Percentiles rank a stretch among this genome's conserved stretches.
Evolutionary conservation across 2,329 filamentous ascomycete species (phyloP).

Genomic region (Pseudopyrenochaeta lycopersici): DNA sequence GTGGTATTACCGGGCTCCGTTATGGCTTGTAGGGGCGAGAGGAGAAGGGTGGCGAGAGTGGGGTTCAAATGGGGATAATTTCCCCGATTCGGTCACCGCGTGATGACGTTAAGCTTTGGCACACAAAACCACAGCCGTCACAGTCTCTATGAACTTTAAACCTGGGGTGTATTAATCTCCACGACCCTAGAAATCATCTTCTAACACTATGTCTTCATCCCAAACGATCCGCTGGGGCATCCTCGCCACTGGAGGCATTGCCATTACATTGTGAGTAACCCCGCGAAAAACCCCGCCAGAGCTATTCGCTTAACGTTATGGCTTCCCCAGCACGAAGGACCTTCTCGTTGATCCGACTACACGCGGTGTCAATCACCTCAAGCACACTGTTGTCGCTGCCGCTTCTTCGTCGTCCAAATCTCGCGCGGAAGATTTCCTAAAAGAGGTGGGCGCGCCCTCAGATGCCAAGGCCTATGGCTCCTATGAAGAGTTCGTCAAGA

Average conservation of each 20-base stretch:
- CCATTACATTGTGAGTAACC: slow-evolving; percentile 53
- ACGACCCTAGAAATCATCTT: not conserved
- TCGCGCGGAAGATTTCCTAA: slow-evolving; percentile 76
- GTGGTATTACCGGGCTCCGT: no score
- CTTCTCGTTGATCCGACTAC: slow-evolving; percentile 76
- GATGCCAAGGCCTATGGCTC: slow-evolving; percentile 78
- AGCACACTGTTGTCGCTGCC: slow-evolving; percentile 80
- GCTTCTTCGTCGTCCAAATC: slow-evolving; percentile 78
- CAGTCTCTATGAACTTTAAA: not conserved
- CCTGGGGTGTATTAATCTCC: not conserved
- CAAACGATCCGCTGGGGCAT: slow-evolving; percentile 56
- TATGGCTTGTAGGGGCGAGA: no score
- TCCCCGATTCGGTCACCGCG: slow-evolving; percentile 6
- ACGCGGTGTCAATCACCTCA: slow-evolving; percentile 75
- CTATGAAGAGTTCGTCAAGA: slow-evolving; percentile 81
- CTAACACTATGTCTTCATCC: slow-evolving; percentile 40
- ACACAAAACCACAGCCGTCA: not conserved
- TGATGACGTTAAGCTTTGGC: slow-evolving; percentile 24
- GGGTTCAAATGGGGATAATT: slow-evolving; percentile 17
- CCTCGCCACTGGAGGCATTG: slow-evolving; percentile 60
- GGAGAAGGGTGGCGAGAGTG: slow-evolving; percentile 21
- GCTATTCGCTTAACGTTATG: slow-evolving; percentile 11
- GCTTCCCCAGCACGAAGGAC: slow-evolving; percentile 71
- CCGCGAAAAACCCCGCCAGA: slow-evolving; percentile 20
- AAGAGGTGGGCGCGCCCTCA: slow-evolving; percentile 72